These are phyloP conservation scores for Botrytis fragariae DNA, from an alignment of 2,329 filamentous ascomycete species.

Conservation along the genomic window DNA sequence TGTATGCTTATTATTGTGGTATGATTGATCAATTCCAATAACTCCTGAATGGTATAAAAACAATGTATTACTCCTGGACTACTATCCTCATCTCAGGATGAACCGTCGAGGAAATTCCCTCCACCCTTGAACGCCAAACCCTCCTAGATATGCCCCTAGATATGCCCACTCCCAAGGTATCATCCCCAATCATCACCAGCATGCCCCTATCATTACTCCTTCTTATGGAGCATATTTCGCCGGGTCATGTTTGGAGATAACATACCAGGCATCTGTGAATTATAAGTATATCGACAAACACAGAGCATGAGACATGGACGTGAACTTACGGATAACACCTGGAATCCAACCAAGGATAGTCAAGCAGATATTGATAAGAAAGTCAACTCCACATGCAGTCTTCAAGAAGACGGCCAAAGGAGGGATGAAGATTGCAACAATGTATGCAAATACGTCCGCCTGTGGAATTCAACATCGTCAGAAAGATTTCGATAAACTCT, in stretches of 20 bases:
- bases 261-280: conserved; percentile 34
- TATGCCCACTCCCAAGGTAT: no score
- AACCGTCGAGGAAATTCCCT: neutral
- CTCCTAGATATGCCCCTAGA: neutral
- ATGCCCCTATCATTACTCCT: neutral
- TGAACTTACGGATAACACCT: conserved; percentile 35
- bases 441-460: conserved; percentile 33
- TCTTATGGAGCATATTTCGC: conserved; percentile 22
- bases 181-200: neutral
- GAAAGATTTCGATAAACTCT: no score
- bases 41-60: conserved; percentile 5
- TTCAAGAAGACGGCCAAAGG: conserved; percentile 40
- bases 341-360: conserved; percentile 40
- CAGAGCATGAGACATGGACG: neutral
- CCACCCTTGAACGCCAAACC: neutral
- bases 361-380: conserved; percentile 44
- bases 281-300: neutral
- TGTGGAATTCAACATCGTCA: conserved; percentile 14
- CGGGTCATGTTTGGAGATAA: conserved; percentile 34
- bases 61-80: neutral
- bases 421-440: conserved; percentile 36
- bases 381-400: conserved; percentile 41
- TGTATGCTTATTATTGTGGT: neutral
- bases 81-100: neutral
- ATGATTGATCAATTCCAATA: neutral